Base-by-base conservation (phyloP, 352 stramenopile species). In the Hyaloperonospora brassicae region DNA sequence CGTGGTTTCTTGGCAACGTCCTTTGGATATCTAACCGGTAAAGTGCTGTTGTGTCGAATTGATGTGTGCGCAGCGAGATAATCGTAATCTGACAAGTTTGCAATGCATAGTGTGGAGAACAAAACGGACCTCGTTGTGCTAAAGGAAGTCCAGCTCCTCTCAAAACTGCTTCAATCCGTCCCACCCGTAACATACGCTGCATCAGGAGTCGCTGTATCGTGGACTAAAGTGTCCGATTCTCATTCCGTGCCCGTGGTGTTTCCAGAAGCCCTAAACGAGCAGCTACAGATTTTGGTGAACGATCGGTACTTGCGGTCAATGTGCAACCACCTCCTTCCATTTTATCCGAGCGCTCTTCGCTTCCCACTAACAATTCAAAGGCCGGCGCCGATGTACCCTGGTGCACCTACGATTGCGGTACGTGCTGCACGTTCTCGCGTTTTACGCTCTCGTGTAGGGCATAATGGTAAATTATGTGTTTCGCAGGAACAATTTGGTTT, bases 401-500 rank as follows among this genome's bases (percentile, higher is more conserved):
- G 61, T 25, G 75, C 79, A 2, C 47, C 68, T 8, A 84, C 73
- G 11, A 65, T 76, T 50, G 66, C 72, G 42, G 72, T 81, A 68
- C 43, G 61, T 17, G 17, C 17, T 0, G 17, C 17, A 48, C 12
- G 6, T 2, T 17, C 5, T 45, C 31, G 5, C 55, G 23, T 10
- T 23, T 11, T 9, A 13, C 1, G 1, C 13, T 48, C 10, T 35
- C 0, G 42, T 34, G 8, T 34, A 4, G 4, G 27, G 8, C 27
- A 34, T 34, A 8, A 8, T 34, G 21, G 13, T 44, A 17, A 17
- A 17, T 17, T 17, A 6, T 44, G 13, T 44, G 40, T 30, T 14
- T 17, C 40, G 59, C 12, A 52, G 79, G 79, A 86, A 52, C 72
- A 86, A 80, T 89, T 79, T 53, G 79, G 79, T 1, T 89, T 89